Evolutionary conservation across 768 basidiomycete species (phyloP), one percentile per base, ranked within the genome.

Genomic region (Tylopilus felleus): DNA sequence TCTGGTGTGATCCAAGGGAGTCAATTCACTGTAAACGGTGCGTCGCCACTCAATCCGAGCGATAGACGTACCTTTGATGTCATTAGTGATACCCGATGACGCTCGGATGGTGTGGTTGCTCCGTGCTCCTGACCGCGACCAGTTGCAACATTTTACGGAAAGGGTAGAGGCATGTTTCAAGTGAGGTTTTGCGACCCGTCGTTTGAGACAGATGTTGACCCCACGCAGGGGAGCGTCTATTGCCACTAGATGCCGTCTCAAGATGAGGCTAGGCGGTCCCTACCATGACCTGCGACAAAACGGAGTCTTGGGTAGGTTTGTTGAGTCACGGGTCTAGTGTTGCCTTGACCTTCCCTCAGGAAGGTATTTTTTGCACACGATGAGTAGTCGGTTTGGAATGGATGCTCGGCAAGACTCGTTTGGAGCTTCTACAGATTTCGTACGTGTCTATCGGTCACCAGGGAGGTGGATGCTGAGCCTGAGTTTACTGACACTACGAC

Each of bases 51-150:
- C n/a, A 33, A 17, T 35, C 52, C 43, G 42, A 38, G 12, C 9
- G 28, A 21, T 42, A 52, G 31, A 55, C 35, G 4, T 25, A 31
- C 27, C n/a, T 44, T 43, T 42, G 33, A 49, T 47, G 43, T 53
- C 35, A 27, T 51, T 53, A 92, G 91, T 93, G 36, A 91, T 91
- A 52, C 92, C 92, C 1, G 90, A 92, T 65, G 86, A 90, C 59
- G 78, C 90, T 28, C 82, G 78, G 60, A 83, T 93, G 82, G 72
- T 70, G 3, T 94, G 88, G 81, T 66, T 82, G 23, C 80, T 85
- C 17, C 81, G 92, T 22, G 86, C 91, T 23, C 82, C 87, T 16
- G 84, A 79, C 12, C 76, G 75, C 57, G 72, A 66, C 33, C 84
- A 88, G 53, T 68, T 91, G 5, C 67, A 71, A 27, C 72, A 64